Base-by-base conservation (phyloP, 2,329 filamentous ascomycete species). In the Neonectria hederae region DNA sequence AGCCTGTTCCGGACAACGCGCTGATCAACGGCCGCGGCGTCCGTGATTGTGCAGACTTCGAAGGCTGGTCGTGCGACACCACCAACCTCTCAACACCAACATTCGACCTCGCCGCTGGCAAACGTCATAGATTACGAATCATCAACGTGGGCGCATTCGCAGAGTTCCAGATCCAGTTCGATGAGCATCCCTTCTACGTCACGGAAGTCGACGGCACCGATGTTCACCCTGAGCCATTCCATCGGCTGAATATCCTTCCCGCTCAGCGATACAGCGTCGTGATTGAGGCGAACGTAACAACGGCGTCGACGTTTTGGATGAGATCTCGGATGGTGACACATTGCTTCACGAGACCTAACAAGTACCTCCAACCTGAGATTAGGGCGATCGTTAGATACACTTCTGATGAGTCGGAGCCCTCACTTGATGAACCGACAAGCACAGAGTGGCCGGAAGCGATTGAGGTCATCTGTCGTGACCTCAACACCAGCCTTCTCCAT, bases 181-280 rank as follows among this genome's bases (percentile, higher is more conserved):
- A 93, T 67, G 86, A 87, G 54, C 91, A 93, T 69, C 75, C 81
- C 1, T 88, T 91, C 75, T 81, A 80, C 35, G 80, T 93, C 49
- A 87, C 90, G 10, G 91, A 93, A 74, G 88, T 91, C 0, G 91
- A 93, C 72, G 91, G 90, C 17, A 87, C 89, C 1, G 86, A 87
- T 38, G 86, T 92, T 1, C 83, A 88, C 62, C 88, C 90, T 0
- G 79, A 81, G 5, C 80, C 86, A 1, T 84, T 89, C 7, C 82
- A 86, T 35, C 85, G 87, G 65, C 77, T 93, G 57, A 89, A 91
- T 65, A 80, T 94, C 22, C 84, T 89, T 8, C 89, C 90, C 1
- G 90, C 90, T 0, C 91, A 93, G 73, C 84, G 91, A 14, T 93
- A 92, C 71, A 91, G 89, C 70, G 82, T 90, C 14, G 77, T 93